A percentile compares a stretch with the other conserved stretches of the same genome.
phyloP scores from a whole-genome alignment of 257 asterid genomes.

The Prunella vulgaris region DNA sequence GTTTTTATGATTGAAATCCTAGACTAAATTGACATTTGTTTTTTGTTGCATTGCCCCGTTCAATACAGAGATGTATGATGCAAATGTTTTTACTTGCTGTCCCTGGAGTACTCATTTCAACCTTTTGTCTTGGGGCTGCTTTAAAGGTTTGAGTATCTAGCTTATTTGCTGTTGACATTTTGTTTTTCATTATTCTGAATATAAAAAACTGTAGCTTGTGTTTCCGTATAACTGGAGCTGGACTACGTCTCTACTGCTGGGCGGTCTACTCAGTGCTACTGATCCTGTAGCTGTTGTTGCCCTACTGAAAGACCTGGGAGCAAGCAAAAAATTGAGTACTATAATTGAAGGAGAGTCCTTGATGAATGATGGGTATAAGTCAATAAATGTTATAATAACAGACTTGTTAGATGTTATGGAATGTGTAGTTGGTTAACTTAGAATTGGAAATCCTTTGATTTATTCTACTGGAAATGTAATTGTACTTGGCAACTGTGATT shows the following conservation, averaged over 20 bases:
- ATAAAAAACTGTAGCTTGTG: slow-evolving; percentile 48
- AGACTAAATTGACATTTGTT: neutral
- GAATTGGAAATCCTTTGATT: neutral
- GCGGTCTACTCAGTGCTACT: slow-evolving; percentile 98
- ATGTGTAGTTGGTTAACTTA: slow-evolving; percentile 13
- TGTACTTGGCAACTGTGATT: slow-evolving; percentile 22
- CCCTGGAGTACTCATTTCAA: slow-evolving; percentile 94
- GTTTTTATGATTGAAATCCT: slow-evolving; percentile 13
- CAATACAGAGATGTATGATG: slow-evolving; percentile 70
- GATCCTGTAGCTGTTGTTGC: slow-evolving; percentile 99
- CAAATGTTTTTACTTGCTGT: slow-evolving; percentile 96
- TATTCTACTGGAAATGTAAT: slow-evolving; percentile 6
- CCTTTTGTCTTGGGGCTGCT: slow-evolving; percentile 77
- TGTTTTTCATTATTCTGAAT: slow-evolving; percentile 24
- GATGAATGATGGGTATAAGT: slow-evolving; percentile 94
- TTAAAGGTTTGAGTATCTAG: slow-evolving; percentile 60
- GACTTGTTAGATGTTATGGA: slow-evolving; percentile 11
- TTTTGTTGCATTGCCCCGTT: neutral
- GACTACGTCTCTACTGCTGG: slow-evolving; percentile 87
- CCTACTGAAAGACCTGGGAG: slow-evolving; percentile 90
- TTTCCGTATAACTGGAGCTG: slow-evolving; percentile 96
- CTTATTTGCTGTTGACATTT: slow-evolving; percentile 18
- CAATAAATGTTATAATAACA: neutral
- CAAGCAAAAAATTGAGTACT: slow-evolving; percentile 92
- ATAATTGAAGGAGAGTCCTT: slow-evolving; percentile 97